phyloP scores from a whole-genome alignment of 2,329 filamentous ascomycete genomes.

The Metarhizium album region DNA sequence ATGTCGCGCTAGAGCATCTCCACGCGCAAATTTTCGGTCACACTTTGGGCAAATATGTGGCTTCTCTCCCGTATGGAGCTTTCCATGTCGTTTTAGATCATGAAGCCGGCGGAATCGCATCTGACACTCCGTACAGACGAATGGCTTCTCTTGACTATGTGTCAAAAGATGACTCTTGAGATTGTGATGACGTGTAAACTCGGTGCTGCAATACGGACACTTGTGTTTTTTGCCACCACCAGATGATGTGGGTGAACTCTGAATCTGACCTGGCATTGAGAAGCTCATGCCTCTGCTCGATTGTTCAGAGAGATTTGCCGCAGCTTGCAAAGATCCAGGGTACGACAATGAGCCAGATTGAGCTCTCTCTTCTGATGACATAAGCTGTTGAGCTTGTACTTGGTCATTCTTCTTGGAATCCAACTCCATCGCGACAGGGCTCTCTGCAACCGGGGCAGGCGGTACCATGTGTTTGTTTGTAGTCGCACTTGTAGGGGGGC shows the following conservation, averaged over 20 bases:
- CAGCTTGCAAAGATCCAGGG: constrained; percentile 38
- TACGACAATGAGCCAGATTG: constrained; percentile 44
- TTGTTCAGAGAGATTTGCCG: constrained; percentile 31
- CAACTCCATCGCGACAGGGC: constrained; percentile 44
- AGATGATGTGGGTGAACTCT: constrained; percentile 46
- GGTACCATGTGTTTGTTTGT: constrained; percentile 33
- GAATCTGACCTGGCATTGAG: constrained; percentile 37
- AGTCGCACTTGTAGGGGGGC: constrained; percentile 14
- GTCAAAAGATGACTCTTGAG: constrained; percentile 95
- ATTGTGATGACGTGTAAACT: constrained; percentile 95
- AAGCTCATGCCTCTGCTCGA: constrained; percentile 44
- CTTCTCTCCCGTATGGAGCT: constrained; percentile 92
- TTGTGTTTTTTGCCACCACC: constrained; percentile 75
- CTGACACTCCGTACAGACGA: constrained; percentile 85
- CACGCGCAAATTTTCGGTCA: constrained; percentile 86
- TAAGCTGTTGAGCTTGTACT: constrained; percentile 26
- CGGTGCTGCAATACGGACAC: constrained; percentile 91
- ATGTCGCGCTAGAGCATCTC: constrained; percentile 87
- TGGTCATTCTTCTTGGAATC: constrained; percentile 32
- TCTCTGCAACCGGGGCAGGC: constrained; percentile 34
- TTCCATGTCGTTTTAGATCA: constrained; percentile 90
- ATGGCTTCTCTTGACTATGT: constrained; percentile 97
- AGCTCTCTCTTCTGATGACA: constrained; percentile 39
- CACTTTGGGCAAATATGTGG: constrained; percentile 93
- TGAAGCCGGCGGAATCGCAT: constrained; percentile 87